Percentiles rank a stretch among this genome's conserved stretches.
Conservation (phyloP, 1,284 basidiomycete genomes). For the Ustilago bromivora region DNA sequence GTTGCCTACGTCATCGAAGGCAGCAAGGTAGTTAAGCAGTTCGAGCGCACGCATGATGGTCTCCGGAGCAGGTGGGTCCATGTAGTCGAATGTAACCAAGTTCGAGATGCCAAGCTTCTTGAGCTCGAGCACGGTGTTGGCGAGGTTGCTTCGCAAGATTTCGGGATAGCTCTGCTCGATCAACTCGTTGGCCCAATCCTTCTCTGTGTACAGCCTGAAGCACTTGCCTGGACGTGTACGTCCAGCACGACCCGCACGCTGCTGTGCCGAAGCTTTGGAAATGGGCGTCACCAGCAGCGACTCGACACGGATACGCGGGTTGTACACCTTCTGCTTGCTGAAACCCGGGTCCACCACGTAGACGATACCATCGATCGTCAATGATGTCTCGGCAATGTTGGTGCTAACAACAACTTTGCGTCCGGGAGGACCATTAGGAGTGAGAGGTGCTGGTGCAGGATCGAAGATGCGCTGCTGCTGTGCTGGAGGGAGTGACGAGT, state of each 20-base stretch:
- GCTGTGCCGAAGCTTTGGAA: slow-evolving; percentile 94
- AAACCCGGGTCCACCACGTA: slow-evolving; percentile 99
- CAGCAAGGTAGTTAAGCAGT: slow-evolving; percentile 89
- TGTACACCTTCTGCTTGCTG: slow-evolving; percentile 97
- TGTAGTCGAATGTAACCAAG: slow-evolving; percentile 81
- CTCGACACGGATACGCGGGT: slow-evolving; percentile 95
- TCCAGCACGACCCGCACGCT: slow-evolving; percentile 94
- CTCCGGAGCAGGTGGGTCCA: slow-evolving; percentile 82
- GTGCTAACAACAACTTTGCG: slow-evolving; percentile 95
- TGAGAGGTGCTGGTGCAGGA: slow-evolving; percentile 78
- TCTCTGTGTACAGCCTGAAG: slow-evolving; percentile 96
- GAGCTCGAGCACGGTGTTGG: slow-evolving; percentile 92
- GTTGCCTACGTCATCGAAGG: slow-evolving; percentile 93
- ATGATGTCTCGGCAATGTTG: slow-evolving; percentile 96
- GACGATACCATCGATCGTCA: slow-evolving; percentile 98
- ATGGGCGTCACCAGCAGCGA: slow-evolving; percentile 93
- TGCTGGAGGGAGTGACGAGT: slow-evolving; percentile 89
- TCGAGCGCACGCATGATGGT: slow-evolving; percentile 98
- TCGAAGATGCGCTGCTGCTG: slow-evolving; percentile 98
- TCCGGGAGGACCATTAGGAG: slow-evolving; percentile 80
- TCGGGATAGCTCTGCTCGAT: slow-evolving; percentile 98
- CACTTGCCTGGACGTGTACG: slow-evolving; percentile 96
- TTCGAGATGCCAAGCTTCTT: slow-evolving; percentile 84
- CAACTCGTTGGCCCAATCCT: slow-evolving; percentile 86
- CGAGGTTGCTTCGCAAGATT: slow-evolving; percentile 84